Evolutionary conservation across 75 land plant genomes (phyloP).

Genomic region (Ceratopteris richardii): DNA sequence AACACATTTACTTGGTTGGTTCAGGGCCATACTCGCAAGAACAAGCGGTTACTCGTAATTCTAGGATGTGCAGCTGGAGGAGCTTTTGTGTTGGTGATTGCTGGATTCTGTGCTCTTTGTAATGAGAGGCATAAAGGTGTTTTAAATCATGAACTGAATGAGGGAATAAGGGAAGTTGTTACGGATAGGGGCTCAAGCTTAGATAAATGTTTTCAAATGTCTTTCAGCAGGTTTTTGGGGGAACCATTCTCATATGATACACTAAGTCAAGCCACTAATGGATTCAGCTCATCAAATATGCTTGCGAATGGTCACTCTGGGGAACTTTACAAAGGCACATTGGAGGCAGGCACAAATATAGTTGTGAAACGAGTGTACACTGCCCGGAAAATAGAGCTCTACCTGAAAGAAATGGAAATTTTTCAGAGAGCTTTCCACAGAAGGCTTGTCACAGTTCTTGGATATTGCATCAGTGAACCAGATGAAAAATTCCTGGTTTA

Average conservation of each 20-base stretch:
- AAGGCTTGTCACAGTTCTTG: slow-evolving; percentile 21
- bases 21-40: neutral
- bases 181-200: slow-evolving; percentile 6
- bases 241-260: slow-evolving; percentile 12
- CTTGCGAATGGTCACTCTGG: slow-evolving; percentile 24
- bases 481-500: slow-evolving; percentile 26
- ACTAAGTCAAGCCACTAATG: slow-evolving; percentile 13
- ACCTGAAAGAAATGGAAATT: slow-evolving; percentile 15
- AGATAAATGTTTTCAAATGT: no score
- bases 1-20: neutral
- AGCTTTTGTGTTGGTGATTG: slow-evolving; percentile 2
- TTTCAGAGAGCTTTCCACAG: slow-evolving; percentile 21
- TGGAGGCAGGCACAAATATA: slow-evolving; percentile 7
- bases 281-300: slow-evolving; percentile 7
- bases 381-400: slow-evolving; percentile 8
- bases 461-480: slow-evolving; percentile 16
- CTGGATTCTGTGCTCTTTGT: slow-evolving; percentile 6
- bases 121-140: neutral
- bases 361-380: slow-evolving; percentile 22
- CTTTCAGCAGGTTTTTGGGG: slow-evolving; percentile 3
- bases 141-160: neutral
- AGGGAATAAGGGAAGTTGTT: neutral
- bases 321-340: slow-evolving; percentile 20
- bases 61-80: slow-evolving; percentile 17
- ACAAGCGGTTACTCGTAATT: slow-evolving; percentile 4